A percentile compares a stretch with the other conserved stretches of the same genome.
Evolutionary conservation across 345 rosid species (phyloP).

Genomic region (Cochlearia excelsa): DNA sequence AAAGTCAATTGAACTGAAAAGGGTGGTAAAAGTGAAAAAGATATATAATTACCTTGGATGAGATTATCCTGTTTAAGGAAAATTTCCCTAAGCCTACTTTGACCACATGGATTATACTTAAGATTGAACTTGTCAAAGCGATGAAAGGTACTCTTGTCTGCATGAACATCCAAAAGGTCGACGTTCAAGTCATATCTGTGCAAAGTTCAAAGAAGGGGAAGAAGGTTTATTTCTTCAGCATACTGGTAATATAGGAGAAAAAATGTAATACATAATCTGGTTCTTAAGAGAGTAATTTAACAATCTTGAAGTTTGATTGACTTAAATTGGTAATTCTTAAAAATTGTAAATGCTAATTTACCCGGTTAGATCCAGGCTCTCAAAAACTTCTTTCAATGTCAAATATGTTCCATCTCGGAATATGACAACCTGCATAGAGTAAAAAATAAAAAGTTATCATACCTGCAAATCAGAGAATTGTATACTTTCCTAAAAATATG

Average conservation of each 20-base stretch:
- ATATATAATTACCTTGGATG: slow-evolving; percentile 65
- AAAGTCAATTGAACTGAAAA: not conserved
- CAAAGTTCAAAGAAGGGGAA: slow-evolving; percentile 25
- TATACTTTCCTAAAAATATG: slow-evolving; percentile 3
- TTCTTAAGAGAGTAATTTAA: slow-evolving; percentile 4
- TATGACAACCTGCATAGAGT: slow-evolving; percentile 77
- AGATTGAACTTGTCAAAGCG: slow-evolving; percentile 99
- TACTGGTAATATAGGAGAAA: not conserved
- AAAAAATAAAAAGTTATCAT: slow-evolving; percentile 2
- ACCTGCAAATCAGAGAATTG: not conserved
- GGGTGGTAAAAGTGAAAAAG: slow-evolving; percentile 1
- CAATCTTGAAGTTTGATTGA: slow-evolving; percentile 12
- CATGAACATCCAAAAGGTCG: slow-evolving; percentile 98
- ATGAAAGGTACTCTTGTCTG: slow-evolving; percentile 99
- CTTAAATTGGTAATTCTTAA: not conserved
- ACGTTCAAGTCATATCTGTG: slow-evolving; percentile 91
- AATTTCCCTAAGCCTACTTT: slow-evolving; percentile 98
- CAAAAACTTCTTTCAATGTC: slow-evolving; percentile 94
- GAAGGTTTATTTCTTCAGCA: slow-evolving; percentile 5
- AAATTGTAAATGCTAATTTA: slow-evolving; percentile 30
- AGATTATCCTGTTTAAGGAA: slow-evolving; percentile 99
- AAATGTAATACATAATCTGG: not conserved
- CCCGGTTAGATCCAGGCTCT: slow-evolving; percentile 95
- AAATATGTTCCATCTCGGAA: slow-evolving; percentile 97
- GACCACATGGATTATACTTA: slow-evolving; percentile 99